These are phyloP conservation scores for carrot (Daucus carota) DNA, from an alignment of 129 eudicot genomes.

Conservation along the genomic window DNA sequence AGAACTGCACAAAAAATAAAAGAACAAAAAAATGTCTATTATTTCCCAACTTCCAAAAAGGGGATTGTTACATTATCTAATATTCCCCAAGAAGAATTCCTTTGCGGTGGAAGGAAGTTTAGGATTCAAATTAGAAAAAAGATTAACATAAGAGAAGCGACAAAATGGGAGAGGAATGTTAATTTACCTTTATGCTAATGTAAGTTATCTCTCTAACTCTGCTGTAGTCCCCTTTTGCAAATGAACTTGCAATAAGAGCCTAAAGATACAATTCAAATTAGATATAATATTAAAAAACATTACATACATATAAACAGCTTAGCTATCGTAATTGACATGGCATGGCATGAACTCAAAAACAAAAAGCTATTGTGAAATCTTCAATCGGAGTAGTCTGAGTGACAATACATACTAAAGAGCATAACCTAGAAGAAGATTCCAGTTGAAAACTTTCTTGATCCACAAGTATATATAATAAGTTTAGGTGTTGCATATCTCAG, in stretches of 20 bases:
- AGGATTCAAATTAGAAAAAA: not conserved
- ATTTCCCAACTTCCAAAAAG: not conserved
- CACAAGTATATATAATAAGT: not conserved
- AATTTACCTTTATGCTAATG: slow-evolving; percentile 42
- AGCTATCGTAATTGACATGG: not conserved
- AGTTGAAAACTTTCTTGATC: not conserved
- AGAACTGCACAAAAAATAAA: not conserved
- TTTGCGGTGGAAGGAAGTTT: not conserved
- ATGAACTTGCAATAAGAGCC: slow-evolving; percentile 62
- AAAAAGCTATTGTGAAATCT: not conserved
- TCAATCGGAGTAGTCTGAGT: not conserved
- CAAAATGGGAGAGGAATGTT: not conserved
- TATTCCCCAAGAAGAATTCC: not conserved
- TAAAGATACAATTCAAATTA: slow-evolving; percentile 6
- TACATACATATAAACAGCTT: not conserved
- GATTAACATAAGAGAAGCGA: not conserved
- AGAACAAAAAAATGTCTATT: not conserved
- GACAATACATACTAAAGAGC: not conserved
- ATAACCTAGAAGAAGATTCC: not conserved
- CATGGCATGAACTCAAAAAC: slow-evolving; percentile 5
- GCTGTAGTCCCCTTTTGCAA: slow-evolving; percentile 39
- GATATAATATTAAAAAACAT: not conserved
- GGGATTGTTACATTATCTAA: not conserved
- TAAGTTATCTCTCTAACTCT: slow-evolving; percentile 56
- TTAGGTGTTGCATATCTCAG: not conserved